These are phyloP conservation scores for Aegilops longissima DNA, from an alignment of 176 grass and related monocot species.

Conservation along the genomic window DNA sequence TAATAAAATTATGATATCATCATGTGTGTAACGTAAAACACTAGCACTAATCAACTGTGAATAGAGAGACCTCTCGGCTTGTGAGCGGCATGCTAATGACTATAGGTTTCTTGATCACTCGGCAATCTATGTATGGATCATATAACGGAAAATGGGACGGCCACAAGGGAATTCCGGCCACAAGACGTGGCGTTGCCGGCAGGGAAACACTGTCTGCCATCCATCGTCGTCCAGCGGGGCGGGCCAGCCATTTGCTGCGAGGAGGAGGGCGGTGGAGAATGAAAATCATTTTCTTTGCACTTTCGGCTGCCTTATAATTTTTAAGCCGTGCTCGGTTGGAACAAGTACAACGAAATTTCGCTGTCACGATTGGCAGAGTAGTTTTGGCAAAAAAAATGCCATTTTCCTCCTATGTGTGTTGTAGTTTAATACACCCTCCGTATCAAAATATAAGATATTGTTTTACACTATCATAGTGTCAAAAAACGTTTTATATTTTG, in stretches of 20 bases:
- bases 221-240: not conserved
- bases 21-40: not conserved
- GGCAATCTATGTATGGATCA: not conserved
- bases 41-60: not conserved
- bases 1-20: not conserved
- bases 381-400: too few relatives aligned
- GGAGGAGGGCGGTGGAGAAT: not conserved
- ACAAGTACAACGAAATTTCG: too few relatives aligned
- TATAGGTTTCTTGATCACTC: not conserved
- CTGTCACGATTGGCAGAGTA: too few relatives aligned
- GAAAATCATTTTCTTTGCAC: too few relatives aligned
- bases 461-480: too few relatives aligned
- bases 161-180: not conserved
- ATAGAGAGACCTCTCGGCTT: not conserved
- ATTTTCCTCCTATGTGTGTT: too few relatives aligned
- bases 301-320: too few relatives aligned
- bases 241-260: not conserved
- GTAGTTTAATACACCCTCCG: too few relatives aligned
- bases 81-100: not conserved
- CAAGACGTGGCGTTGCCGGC: not conserved
- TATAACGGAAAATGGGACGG: not conserved
- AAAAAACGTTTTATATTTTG: too few relatives aligned
- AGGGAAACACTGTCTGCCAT: not conserved
- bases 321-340: too few relatives aligned
- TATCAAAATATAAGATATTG: too few relatives aligned